Conservation (phyloP, 2,329 filamentous ascomycete genomes). For the Canariomyces notabilis region DNA sequence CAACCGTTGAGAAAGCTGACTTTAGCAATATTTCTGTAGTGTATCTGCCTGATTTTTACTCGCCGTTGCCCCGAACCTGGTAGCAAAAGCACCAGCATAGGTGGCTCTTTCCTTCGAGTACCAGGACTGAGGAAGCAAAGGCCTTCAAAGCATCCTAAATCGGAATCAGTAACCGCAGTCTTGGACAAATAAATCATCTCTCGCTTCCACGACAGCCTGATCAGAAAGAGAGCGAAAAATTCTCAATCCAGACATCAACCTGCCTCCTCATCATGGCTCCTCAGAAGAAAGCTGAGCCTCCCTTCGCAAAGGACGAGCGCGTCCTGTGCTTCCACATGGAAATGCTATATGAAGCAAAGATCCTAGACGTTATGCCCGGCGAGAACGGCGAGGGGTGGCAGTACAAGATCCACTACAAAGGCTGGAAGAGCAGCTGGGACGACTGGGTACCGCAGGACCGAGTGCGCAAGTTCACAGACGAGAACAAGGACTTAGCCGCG, state of each 20-base stretch:
- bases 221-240: neutral
- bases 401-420: conserved; percentile 97
- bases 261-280: conserved; percentile 32
- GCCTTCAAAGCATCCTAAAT: too few relatives aligned
- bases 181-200: neutral
- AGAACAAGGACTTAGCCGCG: conserved; percentile 84
- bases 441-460: conserved; percentile 96
- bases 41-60: too few relatives aligned
- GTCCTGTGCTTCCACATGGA: conserved; percentile 97
- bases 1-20: neutral
- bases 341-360: conserved; percentile 94
- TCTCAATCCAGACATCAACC: neutral
- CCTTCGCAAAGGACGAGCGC: conserved; percentile 75
- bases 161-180: too few relatives aligned
- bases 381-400: conserved; percentile 68
- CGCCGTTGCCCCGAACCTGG: too few relatives aligned
- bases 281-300: conserved; percentile 39
- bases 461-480: conserved; percentile 87
- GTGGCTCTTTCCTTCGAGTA: too few relatives aligned
- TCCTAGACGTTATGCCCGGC: conserved; percentile 70
- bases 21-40: neutral
- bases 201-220: neutral
- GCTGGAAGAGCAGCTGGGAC: conserved; percentile 99
- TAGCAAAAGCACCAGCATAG: too few relatives aligned
- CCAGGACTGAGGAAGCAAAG: too few relatives aligned